These are phyloP conservation scores for Calonectria hawksworthii DNA, from an alignment of 2,329 filamentous ascomycete species.

Conservation along the genomic window DNA sequence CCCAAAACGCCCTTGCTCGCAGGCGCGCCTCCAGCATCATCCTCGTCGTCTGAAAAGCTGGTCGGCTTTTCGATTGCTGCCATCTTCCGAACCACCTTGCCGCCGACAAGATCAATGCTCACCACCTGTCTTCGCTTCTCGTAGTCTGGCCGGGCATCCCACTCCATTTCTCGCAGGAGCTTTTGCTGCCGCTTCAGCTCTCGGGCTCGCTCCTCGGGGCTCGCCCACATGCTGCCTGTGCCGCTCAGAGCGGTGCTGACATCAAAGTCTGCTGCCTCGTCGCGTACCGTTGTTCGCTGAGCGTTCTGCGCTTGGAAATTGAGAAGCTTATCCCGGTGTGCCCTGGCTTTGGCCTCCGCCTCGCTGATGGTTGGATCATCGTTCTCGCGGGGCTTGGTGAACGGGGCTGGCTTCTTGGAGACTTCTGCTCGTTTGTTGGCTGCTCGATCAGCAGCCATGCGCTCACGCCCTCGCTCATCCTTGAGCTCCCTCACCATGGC, in stretches of 20 bases:
- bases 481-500: constrained; percentile 87
- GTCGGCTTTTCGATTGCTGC: constrained; percentile 71
- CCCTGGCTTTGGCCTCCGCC: constrained; percentile 77
- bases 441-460: constrained; percentile 84
- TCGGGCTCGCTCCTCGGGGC: constrained; percentile 82
- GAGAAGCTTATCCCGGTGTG: constrained; percentile 85
- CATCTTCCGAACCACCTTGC: constrained; percentile 82
- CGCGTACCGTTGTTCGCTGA: constrained; percentile 84
- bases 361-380: constrained; percentile 60
- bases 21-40: constrained; percentile 47
- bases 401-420: constrained; percentile 71
- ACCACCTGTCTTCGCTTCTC: constrained; percentile 89
- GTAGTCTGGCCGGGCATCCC: constrained; percentile 86
- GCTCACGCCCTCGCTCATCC: constrained; percentile 88
- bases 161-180: constrained; percentile 86
- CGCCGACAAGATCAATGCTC: constrained; percentile 85
- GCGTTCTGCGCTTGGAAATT: constrained; percentile 90
- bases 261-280: constrained; percentile 81
- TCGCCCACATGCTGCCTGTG: constrained; percentile 80
- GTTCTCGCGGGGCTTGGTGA: constrained; percentile 62
- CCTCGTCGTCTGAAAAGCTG: constrained; percentile 64
- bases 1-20: constrained; percentile 47
- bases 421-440: constrained; percentile 77
- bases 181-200: constrained; percentile 91
- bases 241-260: constrained; percentile 61